Percentiles rank a stretch among this genome's conserved stretches.
phyloP scores from a whole-genome alignment of 768 basidiomycete genomes.

The Pulveroboletus sp. region DNA sequence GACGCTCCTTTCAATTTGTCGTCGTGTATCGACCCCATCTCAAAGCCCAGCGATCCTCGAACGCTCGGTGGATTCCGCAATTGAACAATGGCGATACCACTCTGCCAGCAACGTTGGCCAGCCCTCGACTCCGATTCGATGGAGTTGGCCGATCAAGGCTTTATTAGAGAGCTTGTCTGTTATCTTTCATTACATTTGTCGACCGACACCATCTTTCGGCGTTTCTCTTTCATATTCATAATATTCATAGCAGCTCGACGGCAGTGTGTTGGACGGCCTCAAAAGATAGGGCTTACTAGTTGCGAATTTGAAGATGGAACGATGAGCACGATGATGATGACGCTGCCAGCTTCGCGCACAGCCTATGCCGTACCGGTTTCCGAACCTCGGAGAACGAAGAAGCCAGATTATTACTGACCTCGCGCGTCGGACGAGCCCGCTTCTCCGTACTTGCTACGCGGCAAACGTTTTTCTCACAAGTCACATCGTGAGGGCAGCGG shows the following conservation, averaged over 20 bases:
- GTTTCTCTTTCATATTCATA: conserved; percentile 13
- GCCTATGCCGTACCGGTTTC: too few species aligned
- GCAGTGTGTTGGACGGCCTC: neutral
- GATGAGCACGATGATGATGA: conserved; percentile 3
- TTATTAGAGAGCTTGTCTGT: neutral
- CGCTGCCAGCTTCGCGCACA: too few species aligned
- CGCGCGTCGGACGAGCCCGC: too few species aligned
- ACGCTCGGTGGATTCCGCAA: conserved; percentile 3
- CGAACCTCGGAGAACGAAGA: too few species aligned
- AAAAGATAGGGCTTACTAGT: conserved; percentile 10
- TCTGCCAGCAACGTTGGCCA: neutral
- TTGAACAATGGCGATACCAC: conserved; percentile 4
- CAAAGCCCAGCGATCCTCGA: conserved; percentile 3
- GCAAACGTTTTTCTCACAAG: too few species aligned
- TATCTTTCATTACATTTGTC: neutral
- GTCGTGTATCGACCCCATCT: conserved; percentile 5
- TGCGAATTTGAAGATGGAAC: neutral
- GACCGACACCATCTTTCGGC: conserved; percentile 11
- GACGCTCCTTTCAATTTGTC: neutral
- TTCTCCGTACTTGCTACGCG: too few species aligned
- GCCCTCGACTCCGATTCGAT: conserved; percentile 14
- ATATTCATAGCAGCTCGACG: neutral
- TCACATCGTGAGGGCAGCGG: too few species aligned
- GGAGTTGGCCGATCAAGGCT: conserved; percentile 3
- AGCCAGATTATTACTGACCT: too few species aligned